Percentiles rank a stretch among this genome's conserved stretches.
Evolutionary conservation across 2,329 filamentous ascomycete genomes (phyloP).

Genomic region (Arachnopeziza araneosa): DNA sequence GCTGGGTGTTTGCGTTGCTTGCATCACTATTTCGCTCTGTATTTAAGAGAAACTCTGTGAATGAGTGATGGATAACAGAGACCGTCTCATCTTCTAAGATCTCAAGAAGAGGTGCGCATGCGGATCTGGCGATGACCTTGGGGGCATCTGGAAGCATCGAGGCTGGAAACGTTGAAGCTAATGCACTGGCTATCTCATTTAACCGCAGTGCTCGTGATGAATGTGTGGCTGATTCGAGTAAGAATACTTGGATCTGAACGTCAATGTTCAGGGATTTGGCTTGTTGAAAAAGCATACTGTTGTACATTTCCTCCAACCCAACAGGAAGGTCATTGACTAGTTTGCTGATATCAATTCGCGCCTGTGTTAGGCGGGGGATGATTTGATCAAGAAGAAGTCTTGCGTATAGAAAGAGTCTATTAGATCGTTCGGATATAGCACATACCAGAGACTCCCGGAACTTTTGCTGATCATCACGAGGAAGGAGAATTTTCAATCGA

Average conservation of each 20-base stretch:
- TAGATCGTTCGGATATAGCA: conserved; percentile 6
- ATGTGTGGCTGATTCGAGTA: conserved; percentile 20
- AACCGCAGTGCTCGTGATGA: conserved; percentile 20
- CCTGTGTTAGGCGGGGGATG: conserved; percentile 7
- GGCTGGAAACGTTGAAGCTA: conserved; percentile 5
- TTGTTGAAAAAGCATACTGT: conserved; percentile 12
- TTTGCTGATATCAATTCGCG: conserved; percentile 3
- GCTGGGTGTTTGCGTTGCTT: not conserved
- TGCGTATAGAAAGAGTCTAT: conserved; percentile 22
- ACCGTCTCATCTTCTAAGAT: conserved; percentile 40
- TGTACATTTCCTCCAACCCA: conserved; percentile 26
- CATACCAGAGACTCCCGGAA: not conserved
- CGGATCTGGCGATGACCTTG: conserved; percentile 23
- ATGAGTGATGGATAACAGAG: conserved; percentile 41
- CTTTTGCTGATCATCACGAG: not conserved
- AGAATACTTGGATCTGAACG: conserved; percentile 15
- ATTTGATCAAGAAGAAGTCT: conserved; percentile 21
- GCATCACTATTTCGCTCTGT: conserved; percentile 2
- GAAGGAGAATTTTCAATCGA: not conserved
- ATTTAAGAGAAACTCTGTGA: conserved; percentile 40
- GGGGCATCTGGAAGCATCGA: conserved; percentile 5
- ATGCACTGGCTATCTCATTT: conserved; percentile 11
- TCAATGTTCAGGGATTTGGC: conserved; percentile 8
- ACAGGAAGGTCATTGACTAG: conserved; percentile 14
- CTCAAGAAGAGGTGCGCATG: conserved; percentile 38